phyloP scores from a whole-genome alignment of 1,284 basidiomycete genomes.

The Phlebopus sp. region DNA sequence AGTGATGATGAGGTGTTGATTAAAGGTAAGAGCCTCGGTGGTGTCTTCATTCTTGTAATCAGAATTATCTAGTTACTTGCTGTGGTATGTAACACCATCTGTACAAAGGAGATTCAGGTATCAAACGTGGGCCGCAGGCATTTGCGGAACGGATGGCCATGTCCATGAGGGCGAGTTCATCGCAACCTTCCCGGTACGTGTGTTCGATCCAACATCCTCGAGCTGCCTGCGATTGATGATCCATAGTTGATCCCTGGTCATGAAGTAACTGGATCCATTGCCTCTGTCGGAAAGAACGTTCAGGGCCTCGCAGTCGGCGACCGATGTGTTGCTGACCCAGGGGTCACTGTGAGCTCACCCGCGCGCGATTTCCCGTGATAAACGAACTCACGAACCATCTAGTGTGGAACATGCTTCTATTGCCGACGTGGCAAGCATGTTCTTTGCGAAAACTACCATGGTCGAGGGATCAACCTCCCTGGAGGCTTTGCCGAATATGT shows the following conservation, averaged over 20 bases:
- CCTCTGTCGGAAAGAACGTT: slow-evolving; percentile 67
- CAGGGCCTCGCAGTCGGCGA: slow-evolving; percentile 66
- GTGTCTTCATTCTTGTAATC: neutral
- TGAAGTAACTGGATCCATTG: slow-evolving; percentile 70
- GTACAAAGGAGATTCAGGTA: neutral
- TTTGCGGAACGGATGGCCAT: slow-evolving; percentile 74
- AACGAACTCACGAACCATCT: neutral
- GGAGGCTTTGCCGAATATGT: slow-evolving; percentile 86
- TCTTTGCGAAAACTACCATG: slow-evolving; percentile 75
- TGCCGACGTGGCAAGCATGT: slow-evolving; percentile 72
- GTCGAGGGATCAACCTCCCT: slow-evolving; percentile 67
- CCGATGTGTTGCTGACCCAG: slow-evolving; percentile 70
- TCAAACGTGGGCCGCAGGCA: slow-evolving; percentile 35
- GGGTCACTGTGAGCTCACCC: slow-evolving; percentile 45
- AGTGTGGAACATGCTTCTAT: slow-evolving; percentile 83
- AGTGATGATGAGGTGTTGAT: slow-evolving; percentile 54
- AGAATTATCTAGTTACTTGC: slow-evolving; percentile 34
- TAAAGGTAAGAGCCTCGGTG: slow-evolving; percentile 39
- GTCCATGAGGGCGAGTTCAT: slow-evolving; percentile 78
- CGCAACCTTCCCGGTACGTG: slow-evolving; percentile 67
- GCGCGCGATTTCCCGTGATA: neutral
- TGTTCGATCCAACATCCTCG: neutral
- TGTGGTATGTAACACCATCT: slow-evolving; percentile 37
- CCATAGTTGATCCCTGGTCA: slow-evolving; percentile 75
- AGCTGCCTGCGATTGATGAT: slow-evolving; percentile 1